A percentile compares a stretch with the other conserved stretches of the same genome.
phyloP scores from a whole-genome alignment of 2,329 filamentous ascomycete species.

The Trichoderma sp. region DNA sequence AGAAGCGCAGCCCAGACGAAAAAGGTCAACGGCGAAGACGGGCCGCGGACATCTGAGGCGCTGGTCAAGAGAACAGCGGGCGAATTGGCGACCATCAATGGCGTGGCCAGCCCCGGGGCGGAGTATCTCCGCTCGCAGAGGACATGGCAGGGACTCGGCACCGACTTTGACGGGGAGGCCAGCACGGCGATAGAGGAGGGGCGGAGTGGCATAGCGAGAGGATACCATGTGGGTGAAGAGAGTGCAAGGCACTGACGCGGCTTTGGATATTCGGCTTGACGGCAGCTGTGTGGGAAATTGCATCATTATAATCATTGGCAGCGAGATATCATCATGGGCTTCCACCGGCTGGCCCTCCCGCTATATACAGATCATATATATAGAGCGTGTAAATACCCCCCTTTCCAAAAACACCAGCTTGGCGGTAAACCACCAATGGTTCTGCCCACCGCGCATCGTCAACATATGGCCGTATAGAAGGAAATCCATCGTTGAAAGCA shows the following conservation, averaged over 20 bases:
- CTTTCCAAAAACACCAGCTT: background rate
- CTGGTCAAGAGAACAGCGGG: slow-evolving; percentile 63
- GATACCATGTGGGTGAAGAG: slow-evolving; percentile 75
- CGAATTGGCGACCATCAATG: slow-evolving; percentile 79
- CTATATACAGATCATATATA: background rate
- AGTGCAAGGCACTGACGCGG: slow-evolving; percentile 40
- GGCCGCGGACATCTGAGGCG: slow-evolving; percentile 29
- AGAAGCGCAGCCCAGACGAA: slow-evolving; percentile 32
- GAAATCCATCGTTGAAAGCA: background rate
- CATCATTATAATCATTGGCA: background rate
- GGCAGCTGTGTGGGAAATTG: background rate
- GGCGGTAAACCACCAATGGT: background rate
- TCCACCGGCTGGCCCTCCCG: background rate
- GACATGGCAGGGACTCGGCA: slow-evolving; percentile 91
- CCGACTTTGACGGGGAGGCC: slow-evolving; percentile 69
- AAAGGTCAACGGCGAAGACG: slow-evolving; percentile 30
- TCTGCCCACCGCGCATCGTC: background rate
- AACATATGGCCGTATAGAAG: background rate
- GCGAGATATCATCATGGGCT: slow-evolving; percentile 1
- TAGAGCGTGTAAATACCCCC: background rate
- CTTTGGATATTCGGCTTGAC: background rate
- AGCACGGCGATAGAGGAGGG: slow-evolving; percentile 80
- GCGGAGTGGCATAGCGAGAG: slow-evolving; percentile 81
- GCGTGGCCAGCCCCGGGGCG: slow-evolving; percentile 86
- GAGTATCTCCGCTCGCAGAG: slow-evolving; percentile 80